Percentiles rank a stretch among this genome's conserved stretches.
Evolutionary conservation across 768 basidiomycete species (phyloP).

Genomic region (Cyclocybe aegerita): DNA sequence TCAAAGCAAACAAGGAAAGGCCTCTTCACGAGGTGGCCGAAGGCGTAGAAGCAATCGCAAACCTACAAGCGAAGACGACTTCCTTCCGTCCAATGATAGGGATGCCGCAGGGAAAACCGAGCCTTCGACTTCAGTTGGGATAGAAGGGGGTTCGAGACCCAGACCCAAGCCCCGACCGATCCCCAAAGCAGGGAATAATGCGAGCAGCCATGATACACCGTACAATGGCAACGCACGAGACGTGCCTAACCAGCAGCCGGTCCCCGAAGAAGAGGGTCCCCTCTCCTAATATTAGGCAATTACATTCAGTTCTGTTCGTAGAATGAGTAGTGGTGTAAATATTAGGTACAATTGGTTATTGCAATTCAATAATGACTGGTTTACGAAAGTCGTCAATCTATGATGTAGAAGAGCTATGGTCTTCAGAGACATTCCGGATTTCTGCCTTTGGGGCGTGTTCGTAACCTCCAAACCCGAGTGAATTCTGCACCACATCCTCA

Average conservation of each 20-base stretch:
- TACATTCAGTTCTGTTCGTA: no score
- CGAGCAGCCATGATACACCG: no score
- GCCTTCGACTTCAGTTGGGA: constrained; percentile 10
- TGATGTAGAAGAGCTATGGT: constrained; percentile 4
- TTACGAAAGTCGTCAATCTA: not conserved
- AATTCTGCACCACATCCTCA: constrained; percentile 75
- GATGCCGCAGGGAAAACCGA: constrained; percentile 10
- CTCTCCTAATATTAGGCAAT: not conserved
- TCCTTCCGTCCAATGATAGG: not conserved
- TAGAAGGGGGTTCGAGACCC: constrained; percentile 30
- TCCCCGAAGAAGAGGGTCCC: not conserved
- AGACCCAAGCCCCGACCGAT: constrained; percentile 30
- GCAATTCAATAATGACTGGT: not conserved
- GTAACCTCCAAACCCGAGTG: constrained; percentile 72
- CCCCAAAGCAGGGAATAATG: constrained; percentile 6
- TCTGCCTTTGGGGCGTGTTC: constrained; percentile 49
- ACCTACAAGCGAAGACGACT: constrained; percentile 3
- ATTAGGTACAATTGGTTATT: not conserved
- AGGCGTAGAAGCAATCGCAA: not conserved
- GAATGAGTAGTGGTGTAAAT: no score
- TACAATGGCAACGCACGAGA: no score
- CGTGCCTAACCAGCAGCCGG: not conserved
- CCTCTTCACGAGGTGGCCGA: constrained; percentile 1
- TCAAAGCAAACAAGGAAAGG: not conserved
- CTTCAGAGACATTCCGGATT: constrained; percentile 5